Base-by-base conservation (phyloP, 139 green algal species). In the Nannochloris sp. region DNA sequence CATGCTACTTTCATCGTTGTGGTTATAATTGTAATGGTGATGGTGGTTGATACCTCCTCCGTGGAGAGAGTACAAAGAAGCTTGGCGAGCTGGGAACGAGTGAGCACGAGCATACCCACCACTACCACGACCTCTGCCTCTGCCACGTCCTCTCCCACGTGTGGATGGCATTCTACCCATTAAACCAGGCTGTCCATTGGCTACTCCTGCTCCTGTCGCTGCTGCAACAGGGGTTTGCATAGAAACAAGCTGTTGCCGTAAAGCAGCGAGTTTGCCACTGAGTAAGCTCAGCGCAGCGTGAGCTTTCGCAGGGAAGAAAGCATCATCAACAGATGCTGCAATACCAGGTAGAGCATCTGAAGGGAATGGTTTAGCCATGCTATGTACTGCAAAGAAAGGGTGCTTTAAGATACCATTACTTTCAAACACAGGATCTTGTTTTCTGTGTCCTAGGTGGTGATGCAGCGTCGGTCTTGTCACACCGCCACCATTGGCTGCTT, bases 241-340 rank as follows among this genome's bases (percentile, higher is more conserved):
- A 0, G 58, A 14, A 12, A 68, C 34, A 34, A 79, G 51, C 60
- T 71, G 54, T 10, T 60, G 39, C 6, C 51, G 61, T 61, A 76
- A 48, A 12, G 61, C 65, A 15, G 31, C 57, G 25, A 81, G 35
- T 23, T 65, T 37, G 0, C 37, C 39, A 31, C 72, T 66, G 9
- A 67, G 29, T 19, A 77, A 35, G 2, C 73, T 64, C 44, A 81
- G 68, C 8, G 65, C 51, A 10, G 69, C 74, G 29, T 78, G 54
- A n/a, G 29, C 70, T n/a, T 64, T 39, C 0, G 67, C 73, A 4
- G 67, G 61, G 25, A 62, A 80, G 34, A 45, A 35, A 5, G 32
- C 33, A 33, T 54, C 25, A 12, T 79, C 72, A 51, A 68, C 31
- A 12, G n/a, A n/a, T 6, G 48, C 47, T 14, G 46, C 60, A 15